Evolutionary conservation across 106 monocot genomes (phyloP).

Genomic region (Dendrobium chrysotoxum): DNA sequence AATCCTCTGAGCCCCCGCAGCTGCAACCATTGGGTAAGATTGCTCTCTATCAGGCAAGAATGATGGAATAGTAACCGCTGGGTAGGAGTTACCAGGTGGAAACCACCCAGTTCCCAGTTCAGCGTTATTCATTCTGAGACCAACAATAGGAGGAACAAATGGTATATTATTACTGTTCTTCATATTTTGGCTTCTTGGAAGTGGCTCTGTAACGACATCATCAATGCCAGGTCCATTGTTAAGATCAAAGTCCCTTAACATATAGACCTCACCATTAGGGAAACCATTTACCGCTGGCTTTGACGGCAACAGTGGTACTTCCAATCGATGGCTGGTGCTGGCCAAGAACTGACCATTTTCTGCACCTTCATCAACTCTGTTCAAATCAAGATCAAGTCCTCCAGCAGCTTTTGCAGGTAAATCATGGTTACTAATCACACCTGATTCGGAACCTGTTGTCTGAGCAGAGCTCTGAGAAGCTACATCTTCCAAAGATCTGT

Average conservation of each 20-base stretch:
- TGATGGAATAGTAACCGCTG: constrained; percentile 67
- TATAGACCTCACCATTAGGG: constrained; percentile 30
- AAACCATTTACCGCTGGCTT: constrained; percentile 17
- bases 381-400: constrained; percentile 85
- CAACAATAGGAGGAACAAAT: constrained; percentile 42
- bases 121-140: constrained; percentile 48
- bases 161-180: constrained; percentile 36
- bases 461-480: constrained; percentile 40
- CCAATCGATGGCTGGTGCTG: constrained; percentile 24
- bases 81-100: constrained; percentile 52
- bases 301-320: constrained; percentile 40
- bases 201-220: constrained; percentile 44
- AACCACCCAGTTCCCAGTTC: constrained; percentile 70
- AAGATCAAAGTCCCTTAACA: constrained; percentile 74
- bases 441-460: constrained; percentile 42
- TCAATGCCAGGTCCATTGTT: constrained; percentile 76
- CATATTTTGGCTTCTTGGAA: constrained; percentile 21
- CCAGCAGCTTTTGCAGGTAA: constrained; percentile 18
- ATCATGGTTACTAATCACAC: constrained; percentile 17
- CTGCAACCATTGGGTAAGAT: constrained; percentile 55
- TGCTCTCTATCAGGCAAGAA: constrained; percentile 77
- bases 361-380: constrained; percentile 56
- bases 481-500: constrained; percentile 51
- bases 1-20: constrained; percentile 51
- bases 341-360: constrained; percentile 40